Evolutionary conservation across 495 filamentous ascomycete genomes (phyloP), one percentile per base, ranked within the genome.

Genomic region (Neurospora sp.): DNA sequence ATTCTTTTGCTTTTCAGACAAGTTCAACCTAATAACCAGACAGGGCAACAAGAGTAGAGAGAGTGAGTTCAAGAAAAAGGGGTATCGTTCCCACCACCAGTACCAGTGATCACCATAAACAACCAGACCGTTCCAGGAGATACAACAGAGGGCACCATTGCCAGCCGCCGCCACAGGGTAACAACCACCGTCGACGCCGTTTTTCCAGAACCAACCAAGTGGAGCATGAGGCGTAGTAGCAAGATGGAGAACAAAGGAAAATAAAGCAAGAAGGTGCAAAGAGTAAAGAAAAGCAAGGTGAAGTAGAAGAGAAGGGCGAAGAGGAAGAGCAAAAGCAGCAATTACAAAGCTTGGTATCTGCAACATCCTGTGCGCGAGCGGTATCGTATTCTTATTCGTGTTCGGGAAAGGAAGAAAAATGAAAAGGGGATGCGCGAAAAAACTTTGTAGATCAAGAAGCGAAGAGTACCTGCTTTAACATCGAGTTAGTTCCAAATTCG

Each of bases 171-270:
- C 23, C 48, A 59, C 12, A 59, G 27, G 6, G 14, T 35, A 18
- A 66, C 12, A 35, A 37, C 27, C 12, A 66, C 27, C 54, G 2
- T 66, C 7, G 54, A 66, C 54, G 54, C 54, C 54, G 54, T 66
- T 66, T 66, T 62, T 16, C 14, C 27, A 39, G 72, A 73, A 54
- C 40, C 40, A 31, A 44, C 39, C 6, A 62, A 76, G 78, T 81
- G 31, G 77, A 81, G 39, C 79, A 85, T 69, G 80, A 84, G 40
- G 76, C 80, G 75, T 79, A 81, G 77, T 77, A 80, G 41, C 80
- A 85, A 48, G 81, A 79, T 10, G 10, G 83, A 72, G 12, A 7
- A 44, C 10, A 40, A 41, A 74, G 44, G 1, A 18, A 40, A 40
- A 27, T n/a, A 18, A 54, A 27, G 27, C 66, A 35, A 71, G 20